Evolutionary conservation across 2,329 filamentous ascomycete species (phyloP), one percentile per base, ranked within the genome.

Genomic region (Epichloe gansuensis): DNA sequence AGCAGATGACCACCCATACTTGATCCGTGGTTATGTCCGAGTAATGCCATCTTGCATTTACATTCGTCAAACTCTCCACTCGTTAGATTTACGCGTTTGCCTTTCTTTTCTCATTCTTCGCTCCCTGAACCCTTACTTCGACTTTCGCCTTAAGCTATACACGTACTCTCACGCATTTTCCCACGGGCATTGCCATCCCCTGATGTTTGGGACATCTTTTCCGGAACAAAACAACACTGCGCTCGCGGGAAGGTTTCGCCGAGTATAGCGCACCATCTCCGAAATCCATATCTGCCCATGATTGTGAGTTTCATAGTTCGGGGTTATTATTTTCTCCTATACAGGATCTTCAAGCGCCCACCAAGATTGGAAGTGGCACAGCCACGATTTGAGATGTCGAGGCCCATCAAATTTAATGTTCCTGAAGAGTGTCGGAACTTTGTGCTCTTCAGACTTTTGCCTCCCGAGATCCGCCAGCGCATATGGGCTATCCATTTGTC

Each of bases 401-500:
- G 15, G 17, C 35, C 17, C 5, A 50, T 55, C 50, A 47, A 61
- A 37, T 70, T 69, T 48, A 41, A 63, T 5, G 58, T 69, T 34
- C 67, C 66, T 5, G 50, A 60, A 21, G 53, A 60, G 31, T 69
- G 58, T 25, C 65, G 65, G 38, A 58, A 50, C 28, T 70, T 70
- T 52, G 47, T 56, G 3, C 61, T 58, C 3, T 70, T 70, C 51
- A 35, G 57, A 13, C 59, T 55, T n/a, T 55, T 70, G n/a, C 67
- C 67, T 1, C 53, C 62, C 3, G 67, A 70, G 51, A 60, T 70
- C 8, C 67, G 67, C 34, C 59, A 63, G 31, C 60, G 64, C 39
- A 67, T 70, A 51, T 70, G 68, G 67, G 61, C 61, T 41, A 46
- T 50, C 21, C 61, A 62, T 23, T 53, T 70, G 9, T 55, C 60